These are phyloP conservation scores for Paraphoma chrysanthemicola DNA, from an alignment of 2,329 filamentous ascomycete genomes.

Conservation along the genomic window DNA sequence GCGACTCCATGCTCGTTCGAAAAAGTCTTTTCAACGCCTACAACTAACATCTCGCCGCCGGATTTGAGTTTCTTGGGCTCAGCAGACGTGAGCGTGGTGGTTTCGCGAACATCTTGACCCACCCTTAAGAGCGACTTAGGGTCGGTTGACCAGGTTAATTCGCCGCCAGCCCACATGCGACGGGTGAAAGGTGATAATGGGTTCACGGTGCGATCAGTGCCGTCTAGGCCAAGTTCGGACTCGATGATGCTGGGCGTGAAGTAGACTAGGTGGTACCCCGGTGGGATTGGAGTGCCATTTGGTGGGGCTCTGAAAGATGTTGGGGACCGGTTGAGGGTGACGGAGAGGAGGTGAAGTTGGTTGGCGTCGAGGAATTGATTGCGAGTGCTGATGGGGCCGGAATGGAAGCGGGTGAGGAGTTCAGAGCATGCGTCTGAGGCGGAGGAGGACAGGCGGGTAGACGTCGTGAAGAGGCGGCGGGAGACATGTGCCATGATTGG, in stretches of 20 bases:
- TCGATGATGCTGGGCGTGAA: constrained; percentile 77
- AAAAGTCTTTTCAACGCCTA: constrained; percentile 64
- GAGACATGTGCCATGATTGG: constrained; percentile 22
- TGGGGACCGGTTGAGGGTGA: constrained; percentile 34
- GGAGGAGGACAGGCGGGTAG: constrained; percentile 22
- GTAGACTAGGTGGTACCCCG: constrained; percentile 85
- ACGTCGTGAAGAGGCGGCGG: constrained; percentile 29
- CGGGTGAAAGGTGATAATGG: constrained; percentile 75
- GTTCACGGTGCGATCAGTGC: constrained; percentile 80
- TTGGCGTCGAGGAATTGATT: constrained; percentile 42
- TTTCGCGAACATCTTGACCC: constrained; percentile 50
- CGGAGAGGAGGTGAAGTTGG: constrained; percentile 38
- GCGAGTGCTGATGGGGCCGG: constrained; percentile 35
- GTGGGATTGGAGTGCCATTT: constrained; percentile 57
- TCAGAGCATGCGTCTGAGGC: constrained; percentile 39
- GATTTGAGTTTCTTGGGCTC: constrained; percentile 58
- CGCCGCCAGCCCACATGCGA: constrained; percentile 92
- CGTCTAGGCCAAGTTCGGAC: constrained; percentile 74
- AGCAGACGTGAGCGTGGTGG: constrained; percentile 53
- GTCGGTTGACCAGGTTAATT: constrained; percentile 62
- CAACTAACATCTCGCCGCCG: constrained; percentile 64
- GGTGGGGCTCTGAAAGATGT: constrained; percentile 26
- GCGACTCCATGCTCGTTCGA: constrained; percentile 42
- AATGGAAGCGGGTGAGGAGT: constrained; percentile 38
- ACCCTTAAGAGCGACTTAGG: constrained; percentile 27